These are phyloP conservation scores for Trichoderma semiorbis DNA, from an alignment of 2,329 filamentous ascomycete species.

Conservation along the genomic window DNA sequence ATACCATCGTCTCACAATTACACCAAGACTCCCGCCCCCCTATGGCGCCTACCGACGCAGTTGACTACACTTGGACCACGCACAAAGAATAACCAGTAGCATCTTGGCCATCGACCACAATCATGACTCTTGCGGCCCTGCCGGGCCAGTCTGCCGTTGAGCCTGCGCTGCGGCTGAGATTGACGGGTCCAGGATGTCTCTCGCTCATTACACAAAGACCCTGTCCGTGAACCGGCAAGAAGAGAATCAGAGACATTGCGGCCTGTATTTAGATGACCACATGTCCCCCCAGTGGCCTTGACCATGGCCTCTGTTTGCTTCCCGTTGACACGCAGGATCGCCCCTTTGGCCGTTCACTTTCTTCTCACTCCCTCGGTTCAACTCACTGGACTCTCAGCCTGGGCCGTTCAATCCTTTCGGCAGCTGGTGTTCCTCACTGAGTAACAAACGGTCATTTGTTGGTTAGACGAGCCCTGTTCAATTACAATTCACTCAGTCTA, in stretches of 20 bases:
- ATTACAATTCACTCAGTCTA: slow-evolving; percentile 17
- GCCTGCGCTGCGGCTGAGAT: neutral
- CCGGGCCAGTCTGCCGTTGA: neutral
- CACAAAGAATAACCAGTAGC: neutral
- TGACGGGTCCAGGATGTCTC: neutral
- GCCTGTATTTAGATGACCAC: slow-evolving; percentile 17
- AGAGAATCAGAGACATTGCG: neutral
- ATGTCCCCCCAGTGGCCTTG: neutral
- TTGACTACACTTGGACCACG: neutral
- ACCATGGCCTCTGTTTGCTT: neutral
- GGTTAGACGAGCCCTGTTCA: slow-evolving; percentile 20
- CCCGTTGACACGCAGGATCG: neutral
- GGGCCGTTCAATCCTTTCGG: slow-evolving; percentile 34
- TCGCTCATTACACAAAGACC: neutral
- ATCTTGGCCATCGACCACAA: neutral
- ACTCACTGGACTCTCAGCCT: slow-evolving; percentile 8
- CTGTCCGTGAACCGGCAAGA: neutral
- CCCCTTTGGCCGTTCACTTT: neutral
- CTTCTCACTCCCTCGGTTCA: slow-evolving; percentile 5
- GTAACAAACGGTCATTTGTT: slow-evolving; percentile 16
- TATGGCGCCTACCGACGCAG: neutral
- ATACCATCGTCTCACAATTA: slow-evolving; percentile 17
- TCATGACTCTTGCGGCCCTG: neutral
- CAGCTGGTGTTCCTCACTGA: slow-evolving; percentile 27
- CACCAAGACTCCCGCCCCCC: neutral